Evolutionary conservation across 345 rosid species (phyloP).

Genomic region (Gossypium bickii): DNA sequence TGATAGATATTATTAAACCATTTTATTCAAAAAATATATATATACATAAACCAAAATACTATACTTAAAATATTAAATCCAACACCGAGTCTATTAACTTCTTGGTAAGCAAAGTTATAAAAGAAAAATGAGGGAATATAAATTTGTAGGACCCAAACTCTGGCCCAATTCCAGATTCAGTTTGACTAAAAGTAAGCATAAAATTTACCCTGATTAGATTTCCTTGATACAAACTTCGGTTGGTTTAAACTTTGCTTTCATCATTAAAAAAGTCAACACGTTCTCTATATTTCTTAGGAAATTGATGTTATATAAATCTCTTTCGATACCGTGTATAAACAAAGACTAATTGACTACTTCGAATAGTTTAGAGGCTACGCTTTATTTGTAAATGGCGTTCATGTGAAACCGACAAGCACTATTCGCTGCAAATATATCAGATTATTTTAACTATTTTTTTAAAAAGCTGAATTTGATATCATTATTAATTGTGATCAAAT

Average conservation of each 20-base stretch:
- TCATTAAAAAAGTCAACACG: background rate
- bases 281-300: background rate
- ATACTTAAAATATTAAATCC: too few relatives aligned
- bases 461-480: too few relatives aligned
- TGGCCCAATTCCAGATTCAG: background rate
- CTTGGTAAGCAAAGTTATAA: too few relatives aligned
- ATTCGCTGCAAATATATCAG: too few relatives aligned
- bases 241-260: background rate
- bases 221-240: background rate
- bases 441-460: too few relatives aligned
- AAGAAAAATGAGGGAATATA: background rate
- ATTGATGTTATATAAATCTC: background rate
- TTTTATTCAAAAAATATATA: too few relatives aligned
- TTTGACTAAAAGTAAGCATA: background rate
- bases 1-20: too few relatives aligned
- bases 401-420: too few relatives aligned
- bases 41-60: too few relatives aligned
- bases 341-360: background rate
- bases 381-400: too few relatives aligned
- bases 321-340: background rate
- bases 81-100: too few relatives aligned
- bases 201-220: background rate
- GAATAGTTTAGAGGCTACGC: background rate
- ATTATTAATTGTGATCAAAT: too few relatives aligned
- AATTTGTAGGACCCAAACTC: background rate